Evolutionary conservation across 2,329 filamentous ascomycete genomes (phyloP).

Genomic region (Ustilaginoidea virens): DNA sequence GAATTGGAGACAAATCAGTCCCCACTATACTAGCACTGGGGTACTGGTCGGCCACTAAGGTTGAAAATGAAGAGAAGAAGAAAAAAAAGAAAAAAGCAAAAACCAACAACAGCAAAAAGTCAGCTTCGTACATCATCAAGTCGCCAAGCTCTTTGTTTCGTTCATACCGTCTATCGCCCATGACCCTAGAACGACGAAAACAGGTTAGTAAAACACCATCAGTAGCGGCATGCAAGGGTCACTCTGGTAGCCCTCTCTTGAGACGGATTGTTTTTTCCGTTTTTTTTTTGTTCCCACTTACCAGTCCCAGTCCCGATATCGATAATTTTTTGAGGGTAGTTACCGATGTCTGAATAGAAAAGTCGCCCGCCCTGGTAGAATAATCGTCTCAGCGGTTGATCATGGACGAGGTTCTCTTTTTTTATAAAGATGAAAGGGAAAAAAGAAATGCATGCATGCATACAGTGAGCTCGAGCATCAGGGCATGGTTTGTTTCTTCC

Average conservation of each 20-base stretch:
- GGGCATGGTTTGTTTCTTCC: slow-evolving; percentile 28
- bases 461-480: slow-evolving; percentile 28
- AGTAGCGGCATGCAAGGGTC: background rate
- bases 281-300: slow-evolving; percentile 10
- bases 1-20: slow-evolving; percentile 29
- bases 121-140: background rate
- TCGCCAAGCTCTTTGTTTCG: slow-evolving; percentile 4
- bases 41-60: slow-evolving; percentile 25
- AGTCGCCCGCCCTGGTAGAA: slow-evolving; percentile 24
- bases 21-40: slow-evolving; percentile 24
- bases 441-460: too few relatives aligned
- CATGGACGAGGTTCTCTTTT: background rate
- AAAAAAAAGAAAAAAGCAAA: too few relatives aligned
- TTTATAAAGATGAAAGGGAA: background rate
- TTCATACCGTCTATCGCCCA: slow-evolving; percentile 35
- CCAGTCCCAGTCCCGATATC: slow-evolving; percentile 35
- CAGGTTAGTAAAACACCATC: background rate
- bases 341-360: slow-evolving; percentile 23
- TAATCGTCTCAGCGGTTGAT: too few relatives aligned
- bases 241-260: too few relatives aligned
- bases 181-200: slow-evolving; percentile 15
- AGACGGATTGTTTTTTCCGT: too few relatives aligned
- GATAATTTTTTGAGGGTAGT: slow-evolving; percentile 25
- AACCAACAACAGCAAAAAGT: background rate
- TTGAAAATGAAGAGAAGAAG: too few relatives aligned